phyloP scores from a whole-genome alignment of 345 rosid species.

The Erucastrum elatum region DNA sequence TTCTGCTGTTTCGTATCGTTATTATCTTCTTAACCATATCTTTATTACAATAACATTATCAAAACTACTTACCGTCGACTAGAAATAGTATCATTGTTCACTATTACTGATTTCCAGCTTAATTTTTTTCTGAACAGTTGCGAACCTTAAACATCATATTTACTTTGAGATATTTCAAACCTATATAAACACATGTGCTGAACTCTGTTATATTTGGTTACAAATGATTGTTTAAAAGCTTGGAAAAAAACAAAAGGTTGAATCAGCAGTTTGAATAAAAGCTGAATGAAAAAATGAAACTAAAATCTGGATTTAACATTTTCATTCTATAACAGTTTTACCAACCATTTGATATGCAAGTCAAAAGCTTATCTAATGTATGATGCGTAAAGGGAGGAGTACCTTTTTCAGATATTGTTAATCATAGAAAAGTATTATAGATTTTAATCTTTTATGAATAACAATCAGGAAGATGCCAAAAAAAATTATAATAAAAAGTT shows the following conservation, averaged over 20 bases:
- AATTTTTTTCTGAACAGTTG: neutral
- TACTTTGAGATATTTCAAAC: neutral
- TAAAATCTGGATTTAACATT: neutral
- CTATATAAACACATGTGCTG: too few relatives aligned
- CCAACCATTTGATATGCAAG: slow-evolving; percentile 2
- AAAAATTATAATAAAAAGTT: neutral
- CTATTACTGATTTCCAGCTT: neutral
- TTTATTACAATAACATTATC: slow-evolving; percentile 8
- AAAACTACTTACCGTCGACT: neutral
- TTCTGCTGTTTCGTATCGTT: slow-evolving; percentile 19
- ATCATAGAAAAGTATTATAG: neutral
- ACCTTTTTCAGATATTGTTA: slow-evolving; percentile 10
- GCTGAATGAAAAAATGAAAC: neutral
- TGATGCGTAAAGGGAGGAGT: neutral
- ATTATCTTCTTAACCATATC: neutral
- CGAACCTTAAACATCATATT: neutral
- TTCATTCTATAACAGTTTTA: neutral
- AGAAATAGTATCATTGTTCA: neutral
- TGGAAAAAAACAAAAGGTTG: neutral
- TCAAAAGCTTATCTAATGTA: slow-evolving; percentile 12
- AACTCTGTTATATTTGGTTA: too few relatives aligned
- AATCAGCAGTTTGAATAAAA: neutral
- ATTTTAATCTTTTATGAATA: neutral
- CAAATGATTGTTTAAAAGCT: neutral
- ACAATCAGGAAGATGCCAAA: neutral